Percentiles rank a stretch among this genome's conserved stretches.
These are phyloP conservation scores for Hygrophorus pudorinus DNA, from an alignment of 768 basidiomycete species.

Conservation along the genomic window DNA sequence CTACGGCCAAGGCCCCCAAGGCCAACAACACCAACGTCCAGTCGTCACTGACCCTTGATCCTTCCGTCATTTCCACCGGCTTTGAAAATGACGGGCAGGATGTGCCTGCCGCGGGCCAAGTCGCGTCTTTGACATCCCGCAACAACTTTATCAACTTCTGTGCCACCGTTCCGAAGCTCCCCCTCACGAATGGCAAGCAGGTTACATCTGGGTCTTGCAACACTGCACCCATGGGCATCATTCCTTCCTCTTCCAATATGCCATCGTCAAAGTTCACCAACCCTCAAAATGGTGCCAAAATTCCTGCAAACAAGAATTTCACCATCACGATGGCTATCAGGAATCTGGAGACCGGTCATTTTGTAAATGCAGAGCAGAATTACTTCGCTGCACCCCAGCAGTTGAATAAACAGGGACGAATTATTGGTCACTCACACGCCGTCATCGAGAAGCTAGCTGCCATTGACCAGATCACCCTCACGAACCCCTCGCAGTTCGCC, in stretches of 20 bases:
- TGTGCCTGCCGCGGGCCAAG: conserved; percentile 34
- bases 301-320: conserved; percentile 40
- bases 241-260: conserved; percentile 38
- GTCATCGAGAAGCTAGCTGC: conserved; percentile 44
- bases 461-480: conserved; percentile 37
- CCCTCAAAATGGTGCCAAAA: conserved; percentile 34
- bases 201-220: conserved; percentile 35
- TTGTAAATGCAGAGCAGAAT: conserved; percentile 35
- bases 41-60: conserved; percentile 30
- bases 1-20: neutral
- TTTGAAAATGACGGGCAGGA: conserved; percentile 45
- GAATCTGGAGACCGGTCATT: conserved; percentile 42
- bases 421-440: conserved; percentile 56
- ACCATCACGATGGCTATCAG: conserved; percentile 38
- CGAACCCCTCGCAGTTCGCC: conserved; percentile 40
- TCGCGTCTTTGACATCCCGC: conserved; percentile 46
- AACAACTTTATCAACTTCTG: conserved; percentile 76
- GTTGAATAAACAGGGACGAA: conserved; percentile 34
- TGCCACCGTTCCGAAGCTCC: conserved; percentile 20
- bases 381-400: conserved; percentile 48
- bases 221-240: conserved; percentile 48
- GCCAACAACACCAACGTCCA: conserved; percentile 29
- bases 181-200: conserved; percentile 45
- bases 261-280: conserved; percentile 43
- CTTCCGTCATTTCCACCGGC: conserved; percentile 42